phyloP scores from a whole-genome alignment of 495 filamentous ascomycete genomes.

The Opeltia flavorubescens region DNA sequence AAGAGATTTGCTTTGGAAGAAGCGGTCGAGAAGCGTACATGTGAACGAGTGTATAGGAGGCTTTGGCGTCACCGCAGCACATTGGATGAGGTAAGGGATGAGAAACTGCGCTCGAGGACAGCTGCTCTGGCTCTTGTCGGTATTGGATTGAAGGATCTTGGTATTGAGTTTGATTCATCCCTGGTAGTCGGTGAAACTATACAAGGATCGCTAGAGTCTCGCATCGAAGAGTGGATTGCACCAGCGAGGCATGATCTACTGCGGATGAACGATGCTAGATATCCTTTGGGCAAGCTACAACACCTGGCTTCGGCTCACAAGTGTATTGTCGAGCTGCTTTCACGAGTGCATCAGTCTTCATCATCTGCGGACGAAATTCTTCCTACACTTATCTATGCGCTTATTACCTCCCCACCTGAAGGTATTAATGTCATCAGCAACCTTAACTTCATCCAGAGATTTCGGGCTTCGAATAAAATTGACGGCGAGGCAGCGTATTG shows the following conservation, averaged over 20 bases:
- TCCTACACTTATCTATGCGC: slow-evolving; percentile 86
- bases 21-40: slow-evolving; percentile 77
- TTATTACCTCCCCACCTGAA: slow-evolving; percentile 81
- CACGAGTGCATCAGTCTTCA: slow-evolving; percentile 60
- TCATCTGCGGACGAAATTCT: slow-evolving; percentile 95
- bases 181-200: slow-evolving; percentile 21
- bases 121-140: slow-evolving; percentile 82
- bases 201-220: slow-evolving; percentile 36
- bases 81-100: slow-evolving; percentile 88
- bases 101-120: slow-evolving; percentile 87
- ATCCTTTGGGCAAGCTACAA: slow-evolving; percentile 82
- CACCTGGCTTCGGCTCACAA: slow-evolving; percentile 82
- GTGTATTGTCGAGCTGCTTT: slow-evolving; percentile 80
- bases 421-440: slow-evolving; percentile 86
- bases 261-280: slow-evolving; percentile 75
- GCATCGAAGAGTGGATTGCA: slow-evolving; percentile 58
- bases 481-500: slow-evolving; percentile 93
- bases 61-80: slow-evolving; percentile 87
- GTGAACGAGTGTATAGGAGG: slow-evolving; percentile 71
- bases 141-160: slow-evolving; percentile 75
- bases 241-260: slow-evolving; percentile 58
- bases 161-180: slow-evolving; percentile 51
- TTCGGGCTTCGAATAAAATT: slow-evolving; percentile 72
- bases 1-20: slow-evolving; percentile 74
- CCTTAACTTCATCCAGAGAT: slow-evolving; percentile 83